A percentile compares a stretch with the other conserved stretches of the same genome.
phyloP scores from a whole-genome alignment of 257 asterid species.

The Ilex asprella region DNA sequence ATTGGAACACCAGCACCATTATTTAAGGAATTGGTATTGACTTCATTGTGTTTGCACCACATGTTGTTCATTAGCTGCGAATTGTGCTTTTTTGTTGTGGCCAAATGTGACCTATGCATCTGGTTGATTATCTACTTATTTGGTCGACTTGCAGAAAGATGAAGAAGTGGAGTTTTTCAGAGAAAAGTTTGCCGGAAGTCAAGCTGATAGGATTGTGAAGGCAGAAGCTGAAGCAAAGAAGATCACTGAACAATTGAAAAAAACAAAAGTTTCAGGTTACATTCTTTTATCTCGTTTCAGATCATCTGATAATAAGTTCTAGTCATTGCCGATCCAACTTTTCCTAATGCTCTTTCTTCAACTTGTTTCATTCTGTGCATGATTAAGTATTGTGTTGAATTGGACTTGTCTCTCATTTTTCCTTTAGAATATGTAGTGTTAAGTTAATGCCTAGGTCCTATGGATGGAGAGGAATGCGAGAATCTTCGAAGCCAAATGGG shows the following conservation, averaged over 20 bases:
- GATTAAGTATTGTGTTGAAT: too few species aligned
- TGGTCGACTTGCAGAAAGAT: conserved; percentile 54
- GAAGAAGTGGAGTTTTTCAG: conserved; percentile 60
- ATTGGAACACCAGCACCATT: conserved; percentile 83
- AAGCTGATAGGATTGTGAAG: conserved; percentile 72
- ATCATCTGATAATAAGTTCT: background rate
- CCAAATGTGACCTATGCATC: too few species aligned
- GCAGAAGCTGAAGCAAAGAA: conserved; percentile 60
- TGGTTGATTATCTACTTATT: conserved; percentile 14
- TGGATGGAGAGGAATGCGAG: too few species aligned
- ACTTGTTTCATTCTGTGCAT: too few species aligned
- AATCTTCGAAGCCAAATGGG: too few species aligned
- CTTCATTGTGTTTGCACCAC: background rate
- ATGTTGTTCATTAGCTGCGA: too few species aligned
- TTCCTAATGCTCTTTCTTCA: background rate
- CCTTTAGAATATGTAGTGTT: too few species aligned
- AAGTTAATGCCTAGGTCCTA: too few species aligned
- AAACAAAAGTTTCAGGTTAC: conserved; percentile 66
- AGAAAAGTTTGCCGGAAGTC: conserved; percentile 84
- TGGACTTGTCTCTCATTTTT: too few species aligned
- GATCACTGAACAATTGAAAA: conserved; percentile 52
- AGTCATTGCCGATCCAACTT: background rate
- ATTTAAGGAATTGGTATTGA: conserved; percentile 72
- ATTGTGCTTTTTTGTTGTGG: too few species aligned
- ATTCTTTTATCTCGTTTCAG: background rate